These are phyloP conservation scores for Didymella keratinophila DNA, from an alignment of 2,329 filamentous ascomycete species.

Conservation along the genomic window DNA sequence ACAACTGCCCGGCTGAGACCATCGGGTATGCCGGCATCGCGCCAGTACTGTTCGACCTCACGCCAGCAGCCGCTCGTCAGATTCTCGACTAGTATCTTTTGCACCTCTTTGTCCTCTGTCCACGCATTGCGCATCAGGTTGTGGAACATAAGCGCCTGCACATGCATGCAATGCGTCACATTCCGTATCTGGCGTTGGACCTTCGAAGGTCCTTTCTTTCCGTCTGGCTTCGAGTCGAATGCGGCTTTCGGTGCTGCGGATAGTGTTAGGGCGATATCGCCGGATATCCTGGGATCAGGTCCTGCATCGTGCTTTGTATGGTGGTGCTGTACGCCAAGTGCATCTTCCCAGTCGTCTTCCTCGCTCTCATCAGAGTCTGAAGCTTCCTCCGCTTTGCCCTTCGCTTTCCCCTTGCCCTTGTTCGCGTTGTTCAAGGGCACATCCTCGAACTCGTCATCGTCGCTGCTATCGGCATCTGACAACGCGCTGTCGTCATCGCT, in stretches of 20 bases:
- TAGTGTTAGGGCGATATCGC: slow-evolving; percentile 78
- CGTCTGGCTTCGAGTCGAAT: slow-evolving; percentile 55
- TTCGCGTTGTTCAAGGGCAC: slow-evolving; percentile 43
- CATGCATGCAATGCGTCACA: slow-evolving; percentile 86
- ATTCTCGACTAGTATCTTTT: slow-evolving; percentile 41
- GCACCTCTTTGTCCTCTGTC: slow-evolving; percentile 47
- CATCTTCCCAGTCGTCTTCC: slow-evolving; percentile 53
- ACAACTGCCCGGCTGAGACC: slow-evolving; percentile 78
- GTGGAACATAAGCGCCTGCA: slow-evolving; percentile 86
- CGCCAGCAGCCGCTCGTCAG: slow-evolving; percentile 46
- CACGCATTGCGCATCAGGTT: slow-evolving; percentile 70
- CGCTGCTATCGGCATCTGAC: slow-evolving; percentile 53
- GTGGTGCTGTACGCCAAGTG: slow-evolving; percentile 48
- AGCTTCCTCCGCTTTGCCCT: slow-evolving; percentile 43
- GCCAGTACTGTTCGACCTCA: slow-evolving; percentile 54
- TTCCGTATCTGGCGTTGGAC: slow-evolving; percentile 80
- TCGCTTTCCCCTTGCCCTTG: slow-evolving; percentile 39
- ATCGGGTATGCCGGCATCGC: slow-evolving; percentile 86
- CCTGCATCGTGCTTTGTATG: slow-evolving; percentile 41
- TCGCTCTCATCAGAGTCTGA: slow-evolving; percentile 49
- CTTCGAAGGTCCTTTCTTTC: slow-evolving; percentile 86
- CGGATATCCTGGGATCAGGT: slow-evolving; percentile 60
- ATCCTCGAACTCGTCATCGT: slow-evolving; percentile 60
- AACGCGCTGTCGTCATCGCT: slow-evolving; percentile 53
- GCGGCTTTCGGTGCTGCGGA: slow-evolving; percentile 34